phyloP scores from a whole-genome alignment of 202 grass and related monocot species.

The Schoenoplectus tabernaemontani region DNA sequence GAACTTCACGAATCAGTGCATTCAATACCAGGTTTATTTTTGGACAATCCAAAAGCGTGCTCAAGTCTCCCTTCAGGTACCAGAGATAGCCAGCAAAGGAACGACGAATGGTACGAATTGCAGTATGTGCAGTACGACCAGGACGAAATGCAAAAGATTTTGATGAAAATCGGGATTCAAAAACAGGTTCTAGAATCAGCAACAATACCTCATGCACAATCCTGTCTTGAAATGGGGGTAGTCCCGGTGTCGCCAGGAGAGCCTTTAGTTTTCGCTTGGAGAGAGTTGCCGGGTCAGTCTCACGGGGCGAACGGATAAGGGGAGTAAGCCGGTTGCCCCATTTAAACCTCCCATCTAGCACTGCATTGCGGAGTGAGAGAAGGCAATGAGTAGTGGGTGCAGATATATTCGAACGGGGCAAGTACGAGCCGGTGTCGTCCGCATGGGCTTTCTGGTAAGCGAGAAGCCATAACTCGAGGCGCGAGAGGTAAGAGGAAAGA shows the following conservation, averaged over 20 bases:
- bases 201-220: constrained; percentile 83
- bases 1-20: constrained; percentile 67
- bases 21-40: constrained; percentile 60
- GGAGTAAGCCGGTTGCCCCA: constrained; percentile 77
- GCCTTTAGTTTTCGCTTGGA: constrained; percentile 92
- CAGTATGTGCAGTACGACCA: constrained; percentile 61
- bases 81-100: constrained; percentile 82
- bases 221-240: constrained; percentile 73
- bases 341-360: constrained; percentile 68
- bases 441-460: constrained; percentile 93
- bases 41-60: constrained; percentile 60
- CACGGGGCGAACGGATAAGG: constrained; percentile 58
- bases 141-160: constrained; percentile 94
- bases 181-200: constrained; percentile 79
- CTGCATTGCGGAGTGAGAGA: constrained; percentile 74
- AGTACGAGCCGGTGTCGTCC: constrained; percentile 88
- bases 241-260: constrained; percentile 61
- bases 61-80: constrained; percentile 91
- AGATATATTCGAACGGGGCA: constrained; percentile 67
- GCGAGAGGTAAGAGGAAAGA: constrained; percentile 51
- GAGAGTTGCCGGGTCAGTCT: constrained; percentile 55
- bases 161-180: constrained; percentile 58
- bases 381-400: constrained; percentile 43
- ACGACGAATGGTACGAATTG: constrained; percentile 68
- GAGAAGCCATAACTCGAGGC: constrained; percentile 88